Evolutionary conservation across 345 rosid species (phyloP).

Genomic region (Alliaria petiolata): DNA sequence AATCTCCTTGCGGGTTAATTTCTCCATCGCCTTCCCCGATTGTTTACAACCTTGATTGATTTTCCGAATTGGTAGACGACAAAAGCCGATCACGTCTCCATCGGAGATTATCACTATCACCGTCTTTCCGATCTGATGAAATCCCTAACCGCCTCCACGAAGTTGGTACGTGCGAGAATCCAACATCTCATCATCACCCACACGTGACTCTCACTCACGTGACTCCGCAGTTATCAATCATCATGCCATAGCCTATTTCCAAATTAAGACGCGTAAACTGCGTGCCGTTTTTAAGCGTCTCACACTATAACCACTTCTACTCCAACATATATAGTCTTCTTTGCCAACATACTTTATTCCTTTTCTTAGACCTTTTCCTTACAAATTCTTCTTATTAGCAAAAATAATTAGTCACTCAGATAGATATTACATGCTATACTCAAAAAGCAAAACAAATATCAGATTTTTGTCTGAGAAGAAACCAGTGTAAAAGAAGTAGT

Average conservation of each 20-base stretch:
- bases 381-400: not conserved
- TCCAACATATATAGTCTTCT: not conserved
- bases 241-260: not conserved
- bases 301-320: slow-evolving; percentile 4
- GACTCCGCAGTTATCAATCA: not conserved
- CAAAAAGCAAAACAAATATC: no score
- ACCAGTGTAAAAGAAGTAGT: slow-evolving; percentile 8
- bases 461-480: slow-evolving; percentile 14
- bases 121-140: not conserved
- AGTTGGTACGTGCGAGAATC: slow-evolving; percentile 27
- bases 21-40: not conserved
- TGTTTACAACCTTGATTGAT: not conserved
- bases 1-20: not conserved
- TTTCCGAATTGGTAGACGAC: not conserved
- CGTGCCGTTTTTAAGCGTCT: slow-evolving; percentile 12
- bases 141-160: not conserved
- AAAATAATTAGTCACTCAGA: not conserved
- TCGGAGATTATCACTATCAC: not conserved
- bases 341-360: not conserved
- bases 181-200: slow-evolving; percentile 27
- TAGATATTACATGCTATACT: no score
- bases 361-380: no score
- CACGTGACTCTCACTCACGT: no score
- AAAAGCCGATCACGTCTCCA: not conserved
- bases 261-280: not conserved